Base-by-base conservation (phyloP, 1,139 yeast genomes). In the Protomyces gravidus region DNA sequence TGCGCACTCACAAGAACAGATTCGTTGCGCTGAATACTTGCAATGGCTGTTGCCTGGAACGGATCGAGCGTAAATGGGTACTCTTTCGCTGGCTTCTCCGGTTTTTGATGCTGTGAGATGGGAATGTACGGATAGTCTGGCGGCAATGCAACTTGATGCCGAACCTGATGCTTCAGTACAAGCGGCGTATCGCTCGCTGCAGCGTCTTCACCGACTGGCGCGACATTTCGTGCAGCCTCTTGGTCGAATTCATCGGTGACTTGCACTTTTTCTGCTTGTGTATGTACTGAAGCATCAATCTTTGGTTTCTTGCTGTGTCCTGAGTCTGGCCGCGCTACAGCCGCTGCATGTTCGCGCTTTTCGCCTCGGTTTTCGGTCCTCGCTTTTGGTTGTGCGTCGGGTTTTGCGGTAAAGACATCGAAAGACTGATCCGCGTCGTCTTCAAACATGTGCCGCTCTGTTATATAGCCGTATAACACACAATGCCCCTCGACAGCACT, bases 1-100 rank as follows among this genome's bases (percentile, higher is more conserved):
- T 92, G 99, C 0, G 99, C 99, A 25, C 97, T 90, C 1, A 92
- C 97, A 67, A 92, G 79, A 7, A 92, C 99, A n/a, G 96, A 86
- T 71, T 92, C 97, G 64, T 86, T 84, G 68, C 96, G 81, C 70
- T 92, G 97, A 64, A 92, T 86, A 72, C 96, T 92, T 45, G 95
- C 89, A 61, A 92, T 84, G 7, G 98, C 89, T 42, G 95, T 92
- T 65, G 92, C 95, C 73, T 92, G 99, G 77, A 92, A 92, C 36
- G 96, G 95, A 77, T 92, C 99, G 64, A 92, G 79, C 1, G 83
- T 82, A 72, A 92, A 92, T 0, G 97, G 97, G 74, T 94, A 92
- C 0, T 84, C 82, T 65, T 97, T 78, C 1, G 97, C 98, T 0
- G 78, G 78, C 55, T 71, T 65, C 11, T 61, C 63, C 3, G 68